Conservation (phyloP, 106 monocot species). For the Dioscorea alata region DNA sequence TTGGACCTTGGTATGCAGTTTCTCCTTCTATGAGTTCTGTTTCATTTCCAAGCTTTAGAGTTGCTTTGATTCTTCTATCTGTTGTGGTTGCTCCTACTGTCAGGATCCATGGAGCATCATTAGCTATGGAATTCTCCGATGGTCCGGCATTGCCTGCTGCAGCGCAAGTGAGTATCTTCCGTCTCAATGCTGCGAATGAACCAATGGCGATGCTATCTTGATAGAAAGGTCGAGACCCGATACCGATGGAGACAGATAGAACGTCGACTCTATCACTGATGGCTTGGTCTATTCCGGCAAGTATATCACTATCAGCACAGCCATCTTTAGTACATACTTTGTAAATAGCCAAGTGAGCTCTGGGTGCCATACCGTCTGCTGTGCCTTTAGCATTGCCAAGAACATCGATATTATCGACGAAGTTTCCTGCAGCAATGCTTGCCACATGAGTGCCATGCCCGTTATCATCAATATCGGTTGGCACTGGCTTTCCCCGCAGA, state of each 20-base stretch:
- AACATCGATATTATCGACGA: slow-evolving; percentile 7
- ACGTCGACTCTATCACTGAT: slow-evolving; percentile 19
- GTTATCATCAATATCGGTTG: not conserved
- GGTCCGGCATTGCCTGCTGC: slow-evolving; percentile 10
- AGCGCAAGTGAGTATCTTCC: slow-evolving; percentile 9
- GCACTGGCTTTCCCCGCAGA: not conserved
- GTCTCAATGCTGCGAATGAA: slow-evolving; percentile 8
- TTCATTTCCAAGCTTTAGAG: slow-evolving; percentile 13
- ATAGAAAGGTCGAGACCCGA: not conserved
- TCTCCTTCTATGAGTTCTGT: slow-evolving; percentile 6
- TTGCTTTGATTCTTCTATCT: slow-evolving; percentile 6
- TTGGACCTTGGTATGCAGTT: slow-evolving; percentile 1
- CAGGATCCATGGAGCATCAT: slow-evolving; percentile 28
- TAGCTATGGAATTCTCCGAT: not conserved
- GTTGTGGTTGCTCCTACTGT: slow-evolving; percentile 17
- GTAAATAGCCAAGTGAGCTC: slow-evolving; percentile 22
- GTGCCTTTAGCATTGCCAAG: slow-evolving; percentile 8
- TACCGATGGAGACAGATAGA: slow-evolving; percentile 13
- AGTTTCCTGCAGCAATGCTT: slow-evolving; percentile 18
- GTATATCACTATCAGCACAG: not conserved
- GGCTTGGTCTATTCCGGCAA: slow-evolving; percentile 14
- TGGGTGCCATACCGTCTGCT: slow-evolving; percentile 18
- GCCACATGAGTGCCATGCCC: slow-evolving; percentile 27
- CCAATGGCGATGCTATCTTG: slow-evolving; percentile 4
- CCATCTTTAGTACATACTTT: slow-evolving; percentile 5